Evolutionary conservation across 768 basidiomycete genomes (phyloP).

Genomic region (Suillus decipiens): DNA sequence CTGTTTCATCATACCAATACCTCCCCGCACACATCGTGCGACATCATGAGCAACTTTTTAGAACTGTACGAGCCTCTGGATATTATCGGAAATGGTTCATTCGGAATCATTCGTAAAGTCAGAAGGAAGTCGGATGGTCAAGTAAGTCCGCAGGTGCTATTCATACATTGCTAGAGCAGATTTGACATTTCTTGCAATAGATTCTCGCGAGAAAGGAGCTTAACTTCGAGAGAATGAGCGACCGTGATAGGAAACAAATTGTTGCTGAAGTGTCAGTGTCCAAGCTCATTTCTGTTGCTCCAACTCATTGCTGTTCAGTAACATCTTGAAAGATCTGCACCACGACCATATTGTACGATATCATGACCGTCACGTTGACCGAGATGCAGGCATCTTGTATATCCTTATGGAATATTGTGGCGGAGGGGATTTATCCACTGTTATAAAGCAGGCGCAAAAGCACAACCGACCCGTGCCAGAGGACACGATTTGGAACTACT

Average conservation of each 20-base stretch:
- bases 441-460: constrained; percentile 80
- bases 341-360: constrained; percentile 97
- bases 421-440: constrained; percentile 86
- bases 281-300: neutral
- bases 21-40: constrained; percentile 11
- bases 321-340: constrained; percentile 93
- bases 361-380: constrained; percentile 89
- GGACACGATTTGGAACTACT: constrained; percentile 94
- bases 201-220: constrained; percentile 92
- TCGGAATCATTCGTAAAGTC: constrained; percentile 97
- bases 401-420: constrained; percentile 99
- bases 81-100: constrained; percentile 95
- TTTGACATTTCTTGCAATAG: constrained; percentile 36
- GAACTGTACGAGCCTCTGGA: constrained; percentile 87
- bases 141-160: constrained; percentile 46
- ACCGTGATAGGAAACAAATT: constrained; percentile 95
- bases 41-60: constrained; percentile 44
- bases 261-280: constrained; percentile 91
- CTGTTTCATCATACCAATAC: neutral
- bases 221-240: constrained; percentile 96
- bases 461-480: constrained; percentile 78
- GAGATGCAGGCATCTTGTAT: constrained; percentile 88
- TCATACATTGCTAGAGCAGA: neutral
- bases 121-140: constrained; percentile 78
- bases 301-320: constrained; percentile 47